Base-by-base conservation (phyloP, 305 asterid species). In the Fraxinus sp. region DNA sequence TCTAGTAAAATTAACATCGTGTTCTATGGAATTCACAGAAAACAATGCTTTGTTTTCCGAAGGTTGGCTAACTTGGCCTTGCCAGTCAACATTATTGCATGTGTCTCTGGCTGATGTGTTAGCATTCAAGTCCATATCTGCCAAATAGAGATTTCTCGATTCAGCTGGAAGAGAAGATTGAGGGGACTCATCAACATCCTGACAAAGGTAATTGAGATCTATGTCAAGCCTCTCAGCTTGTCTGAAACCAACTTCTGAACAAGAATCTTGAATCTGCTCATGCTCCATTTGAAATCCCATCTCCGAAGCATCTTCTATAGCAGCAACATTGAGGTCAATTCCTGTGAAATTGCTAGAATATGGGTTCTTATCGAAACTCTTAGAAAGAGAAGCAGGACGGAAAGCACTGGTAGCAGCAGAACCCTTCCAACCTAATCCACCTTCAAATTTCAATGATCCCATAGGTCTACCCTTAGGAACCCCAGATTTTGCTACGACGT, bases 281-380 rank as follows among this genome's bases (percentile, higher is more conserved):
- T 3, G 33, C 59, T 72, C 80, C 33, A 24, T 18, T 74, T 83
- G 79, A 35, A 39, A 32, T 46, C 74, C 88, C 4, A 72, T 66
- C 32, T 77, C 64, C 36, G 81, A 28, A 77, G 8, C 32, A 77
- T 88, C 95, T 24, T 87, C 96, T 41, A 26, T 78, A 46, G 85
- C 86, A 81, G 90, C 89, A 81, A 90, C 85, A 84, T 92, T 92
- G 84, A 92, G 92, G 84, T 90, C 93, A 18, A 91, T 64, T 7
- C 88, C 92, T 16, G 87, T 74, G 22, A 86, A 86, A 66, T 73
- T 57, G 35, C 41, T 74, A 73, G 84, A 59, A 77, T 44, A n/a
- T 32, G 78, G 24, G 37, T 78, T 81, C 22, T 35, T 55, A 28
- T 72, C 52, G 20, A 26, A 79, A 24, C 64, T 80, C 80, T 82